These are phyloP conservation scores for Blastocystis sp. DNA, from an alignment of 352 stramenopile species.

Conservation along the genomic window DNA sequence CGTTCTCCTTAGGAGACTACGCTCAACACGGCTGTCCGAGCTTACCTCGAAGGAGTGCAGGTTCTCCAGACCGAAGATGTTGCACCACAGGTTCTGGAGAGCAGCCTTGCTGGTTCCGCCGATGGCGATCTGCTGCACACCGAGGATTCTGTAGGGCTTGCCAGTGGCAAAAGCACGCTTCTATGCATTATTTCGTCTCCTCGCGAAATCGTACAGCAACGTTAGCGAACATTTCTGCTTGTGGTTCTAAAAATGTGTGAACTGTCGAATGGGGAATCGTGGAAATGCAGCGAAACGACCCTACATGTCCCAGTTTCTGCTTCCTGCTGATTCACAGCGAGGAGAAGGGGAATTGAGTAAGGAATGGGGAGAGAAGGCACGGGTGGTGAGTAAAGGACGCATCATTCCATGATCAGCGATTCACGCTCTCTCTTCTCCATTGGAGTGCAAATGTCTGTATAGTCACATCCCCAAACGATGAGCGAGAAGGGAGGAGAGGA, in stretches of 20 bases:
- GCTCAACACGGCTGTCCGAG: not conserved
- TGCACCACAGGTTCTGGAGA: constrained; percentile 81
- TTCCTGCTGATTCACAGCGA: not conserved
- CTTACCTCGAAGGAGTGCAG: constrained; percentile 66
- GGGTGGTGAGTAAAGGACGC: not conserved
- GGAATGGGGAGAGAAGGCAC: not conserved
- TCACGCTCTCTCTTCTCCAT: not conserved
- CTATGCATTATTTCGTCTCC: not conserved
- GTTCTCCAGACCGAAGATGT: constrained; percentile 77
- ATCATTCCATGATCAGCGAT: not conserved
- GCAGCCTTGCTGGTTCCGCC: constrained; percentile 83
- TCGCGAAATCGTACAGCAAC: constrained; percentile 41
- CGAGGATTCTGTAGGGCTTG: constrained; percentile 85
- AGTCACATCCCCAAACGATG: too few relatives aligned
- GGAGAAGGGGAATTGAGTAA: too few relatives aligned
- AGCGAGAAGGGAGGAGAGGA: not conserved
- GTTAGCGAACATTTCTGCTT: constrained; percentile 41
- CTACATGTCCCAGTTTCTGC: not conserved
- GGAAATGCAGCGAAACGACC: not conserved
- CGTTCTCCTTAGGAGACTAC: constrained; percentile 83
- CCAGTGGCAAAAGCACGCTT: constrained; percentile 67
- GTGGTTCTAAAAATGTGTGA: constrained; percentile 19
- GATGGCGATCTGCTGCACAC: constrained; percentile 94
- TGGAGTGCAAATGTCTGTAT: not conserved
- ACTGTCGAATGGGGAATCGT: not conserved